A percentile compares a stretch with the other conserved stretches of the same genome.
These are phyloP conservation scores for Tillandsia leiboldiana DNA, from an alignment of 176 grass and related monocot genomes.

Conservation along the genomic window DNA sequence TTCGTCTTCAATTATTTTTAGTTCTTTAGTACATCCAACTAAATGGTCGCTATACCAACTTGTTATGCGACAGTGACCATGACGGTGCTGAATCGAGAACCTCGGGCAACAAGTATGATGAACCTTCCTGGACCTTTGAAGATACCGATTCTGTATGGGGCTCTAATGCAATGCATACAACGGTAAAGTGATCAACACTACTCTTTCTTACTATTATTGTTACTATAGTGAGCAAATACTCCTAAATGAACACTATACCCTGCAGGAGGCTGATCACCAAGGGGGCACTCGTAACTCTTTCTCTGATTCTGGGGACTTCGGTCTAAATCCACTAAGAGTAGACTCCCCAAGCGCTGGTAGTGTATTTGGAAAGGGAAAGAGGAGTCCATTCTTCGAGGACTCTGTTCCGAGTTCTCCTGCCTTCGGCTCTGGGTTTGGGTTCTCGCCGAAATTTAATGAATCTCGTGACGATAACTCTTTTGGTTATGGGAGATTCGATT, in stretches of 20 bases:
- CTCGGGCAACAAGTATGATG: constrained; percentile 88
- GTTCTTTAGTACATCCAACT: too few relatives aligned
- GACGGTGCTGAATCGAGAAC: constrained; percentile 73
- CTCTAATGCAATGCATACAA: constrained; percentile 47
- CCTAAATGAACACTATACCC: constrained; percentile 20
- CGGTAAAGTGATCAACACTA: constrained; percentile 20
- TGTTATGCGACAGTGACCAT: constrained; percentile 46
- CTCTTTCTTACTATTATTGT: constrained; percentile 16
- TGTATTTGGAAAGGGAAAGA: constrained; percentile 55
- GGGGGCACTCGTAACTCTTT: constrained; percentile 44
- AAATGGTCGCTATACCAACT: background rate
- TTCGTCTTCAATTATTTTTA: too few relatives aligned
- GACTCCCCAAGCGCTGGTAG: constrained; percentile 41
- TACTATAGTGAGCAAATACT: background rate
- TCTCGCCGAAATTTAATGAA: constrained; percentile 61
- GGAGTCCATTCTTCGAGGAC: constrained; percentile 83
- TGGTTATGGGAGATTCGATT: constrained; percentile 75
- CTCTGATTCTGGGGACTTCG: constrained; percentile 68
- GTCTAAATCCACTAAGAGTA: constrained; percentile 37
- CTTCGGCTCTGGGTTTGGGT: constrained; percentile 64
- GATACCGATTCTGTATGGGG: constrained; percentile 97
- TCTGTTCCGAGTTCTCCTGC: constrained; percentile 89
- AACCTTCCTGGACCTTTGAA: constrained; percentile 87
- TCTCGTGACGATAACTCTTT: constrained; percentile 45
- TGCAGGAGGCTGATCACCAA: constrained; percentile 56